Conservation (phyloP, 2,329 filamentous ascomycete species). For the Sclerotinia minor region DNA sequence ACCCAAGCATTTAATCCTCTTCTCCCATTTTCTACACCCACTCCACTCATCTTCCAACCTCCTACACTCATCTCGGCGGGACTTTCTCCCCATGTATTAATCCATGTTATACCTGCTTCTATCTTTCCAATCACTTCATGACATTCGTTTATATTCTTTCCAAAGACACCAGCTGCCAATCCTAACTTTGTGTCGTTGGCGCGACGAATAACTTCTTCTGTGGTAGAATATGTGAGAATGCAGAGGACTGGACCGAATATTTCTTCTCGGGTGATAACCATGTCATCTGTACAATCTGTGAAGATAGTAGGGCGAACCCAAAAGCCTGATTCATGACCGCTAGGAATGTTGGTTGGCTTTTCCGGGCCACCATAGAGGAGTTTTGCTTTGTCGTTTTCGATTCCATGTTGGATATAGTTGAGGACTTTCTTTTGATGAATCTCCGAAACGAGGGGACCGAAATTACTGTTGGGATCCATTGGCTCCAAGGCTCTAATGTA, state of each 20-base stretch:
- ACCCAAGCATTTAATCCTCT: constrained; percentile 80
- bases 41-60: constrained; percentile 87
- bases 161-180: constrained; percentile 82
- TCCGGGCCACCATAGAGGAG: constrained; percentile 70
- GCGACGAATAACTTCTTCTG: constrained; percentile 68
- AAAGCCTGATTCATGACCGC: constrained; percentile 60
- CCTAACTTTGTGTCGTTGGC: constrained; percentile 79
- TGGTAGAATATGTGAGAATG: constrained; percentile 69
- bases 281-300: constrained; percentile 78
- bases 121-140: constrained; percentile 70
- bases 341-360: constrained; percentile 47
- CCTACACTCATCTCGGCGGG: constrained; percentile 91
- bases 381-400: constrained; percentile 69
- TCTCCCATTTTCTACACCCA: constrained; percentile 84
- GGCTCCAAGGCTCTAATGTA: constrained; percentile 71
- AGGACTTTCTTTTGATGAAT: constrained; percentile 75
- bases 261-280: constrained; percentile 78
- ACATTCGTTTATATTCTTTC: constrained; percentile 69
- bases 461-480: constrained; percentile 72
- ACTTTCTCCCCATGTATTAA: constrained; percentile 91
- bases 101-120: constrained; percentile 85
- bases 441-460: constrained; percentile 77
- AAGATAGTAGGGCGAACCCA: constrained; percentile 86
- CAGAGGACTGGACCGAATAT: constrained; percentile 89
- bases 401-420: constrained; percentile 74